These are phyloP conservation scores for Beauveria asiatica DNA, from an alignment of 2,329 filamentous ascomycete genomes.

Conservation along the genomic window DNA sequence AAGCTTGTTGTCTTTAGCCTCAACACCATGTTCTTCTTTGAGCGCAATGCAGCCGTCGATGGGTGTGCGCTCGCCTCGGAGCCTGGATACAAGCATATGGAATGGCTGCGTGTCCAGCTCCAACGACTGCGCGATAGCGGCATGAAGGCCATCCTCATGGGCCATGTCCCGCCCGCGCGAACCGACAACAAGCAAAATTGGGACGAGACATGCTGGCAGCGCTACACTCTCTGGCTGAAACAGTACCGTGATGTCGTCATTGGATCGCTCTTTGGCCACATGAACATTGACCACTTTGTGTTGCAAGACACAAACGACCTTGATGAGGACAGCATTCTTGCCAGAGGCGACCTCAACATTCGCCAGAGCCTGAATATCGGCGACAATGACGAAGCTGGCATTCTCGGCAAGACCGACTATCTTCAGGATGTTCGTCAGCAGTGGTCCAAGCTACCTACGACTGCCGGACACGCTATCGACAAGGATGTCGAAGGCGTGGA, in stretches of 20 bases:
- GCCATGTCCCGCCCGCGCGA: conserved; percentile 86
- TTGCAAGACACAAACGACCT: conserved; percentile 78
- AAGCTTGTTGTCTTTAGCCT: conserved; percentile 84
- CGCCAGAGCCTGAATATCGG: conserved; percentile 13
- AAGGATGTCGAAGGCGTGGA: conserved; percentile 14
- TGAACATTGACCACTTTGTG: conserved; percentile 98
- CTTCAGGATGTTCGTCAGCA: conserved; percentile 64
- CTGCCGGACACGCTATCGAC: conserved; percentile 17
- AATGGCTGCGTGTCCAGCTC: conserved; percentile 88
- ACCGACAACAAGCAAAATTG: conserved; percentile 78
- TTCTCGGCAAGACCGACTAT: conserved; percentile 60
- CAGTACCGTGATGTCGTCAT: conserved; percentile 88
- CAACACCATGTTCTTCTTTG: conserved; percentile 95
- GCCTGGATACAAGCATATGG: conserved; percentile 89
- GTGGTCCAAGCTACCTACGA: conserved; percentile 69
- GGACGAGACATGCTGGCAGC: conserved; percentile 98
- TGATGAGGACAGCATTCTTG: conserved; percentile 40
- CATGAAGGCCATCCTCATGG: conserved; percentile 91
- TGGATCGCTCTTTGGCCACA: conserved; percentile 77
- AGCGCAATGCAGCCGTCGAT: conserved; percentile 86
- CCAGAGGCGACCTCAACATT: conserved; percentile 19
- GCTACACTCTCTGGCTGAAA: conserved; percentile 82
- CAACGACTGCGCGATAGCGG: conserved; percentile 71
- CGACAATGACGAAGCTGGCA: conserved; percentile 46
- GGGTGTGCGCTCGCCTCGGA: conserved; percentile 72